Evolutionary conservation across 495 filamentous ascomycete genomes (phyloP).

Genomic region (Xylaria sp.): DNA sequence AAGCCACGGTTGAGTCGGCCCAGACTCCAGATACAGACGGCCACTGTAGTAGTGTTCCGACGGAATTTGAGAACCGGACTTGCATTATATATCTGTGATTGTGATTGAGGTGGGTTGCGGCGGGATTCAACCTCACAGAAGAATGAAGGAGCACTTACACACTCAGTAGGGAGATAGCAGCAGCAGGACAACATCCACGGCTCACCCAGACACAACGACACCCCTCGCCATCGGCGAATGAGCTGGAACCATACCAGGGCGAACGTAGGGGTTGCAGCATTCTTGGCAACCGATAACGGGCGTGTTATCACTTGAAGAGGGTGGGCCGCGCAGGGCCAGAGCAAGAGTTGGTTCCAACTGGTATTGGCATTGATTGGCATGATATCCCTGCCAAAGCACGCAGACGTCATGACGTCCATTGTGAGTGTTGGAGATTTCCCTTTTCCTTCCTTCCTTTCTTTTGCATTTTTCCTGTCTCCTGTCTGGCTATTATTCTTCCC

Average conservation of each 20-base stretch:
- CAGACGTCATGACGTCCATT: conserved; percentile 25
- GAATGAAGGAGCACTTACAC: conserved; percentile 7
- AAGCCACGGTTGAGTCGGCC: neutral
- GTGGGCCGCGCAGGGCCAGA: neutral
- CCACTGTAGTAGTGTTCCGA: neutral
- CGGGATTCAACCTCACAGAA: neutral
- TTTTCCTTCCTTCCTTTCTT: neutral
- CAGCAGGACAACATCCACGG: neutral
- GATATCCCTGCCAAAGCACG: conserved; percentile 21
- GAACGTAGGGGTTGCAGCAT: conserved; percentile 3
- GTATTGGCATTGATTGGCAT: no score
- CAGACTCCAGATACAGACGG: neutral
- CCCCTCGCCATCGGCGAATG: neutral
- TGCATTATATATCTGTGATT: neutral
- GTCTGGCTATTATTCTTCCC: neutral
- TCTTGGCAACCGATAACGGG: conserved; percentile 10
- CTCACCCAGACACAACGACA: neutral
- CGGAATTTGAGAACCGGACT: conserved; percentile 1
- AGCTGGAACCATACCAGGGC: conserved; percentile 9
- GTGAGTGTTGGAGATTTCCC: conserved; percentile 14
- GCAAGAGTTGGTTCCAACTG: conserved; percentile 2
- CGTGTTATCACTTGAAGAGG: conserved; percentile 3
- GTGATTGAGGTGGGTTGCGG: neutral
- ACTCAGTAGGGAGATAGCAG: conserved; percentile 8
- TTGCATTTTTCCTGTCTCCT: neutral